These are phyloP conservation scores for Euphorbia corollata DNA, from an alignment of 441 rosid genomes.

Conservation along the genomic window DNA sequence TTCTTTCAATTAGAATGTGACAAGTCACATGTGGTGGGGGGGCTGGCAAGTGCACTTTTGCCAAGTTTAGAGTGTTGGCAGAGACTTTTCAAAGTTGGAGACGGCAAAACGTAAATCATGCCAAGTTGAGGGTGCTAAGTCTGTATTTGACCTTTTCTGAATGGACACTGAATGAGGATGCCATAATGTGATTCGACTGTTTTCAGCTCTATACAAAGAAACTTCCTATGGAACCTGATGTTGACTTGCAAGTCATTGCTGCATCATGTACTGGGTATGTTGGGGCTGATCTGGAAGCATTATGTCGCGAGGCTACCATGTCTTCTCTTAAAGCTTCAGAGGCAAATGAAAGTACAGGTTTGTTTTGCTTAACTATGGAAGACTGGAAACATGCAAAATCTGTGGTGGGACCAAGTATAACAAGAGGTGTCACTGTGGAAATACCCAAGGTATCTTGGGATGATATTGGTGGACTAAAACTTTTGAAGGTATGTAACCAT, in stretches of 20 bases:
- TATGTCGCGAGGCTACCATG: conserved; percentile 72
- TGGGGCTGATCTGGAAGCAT: conserved; percentile 94
- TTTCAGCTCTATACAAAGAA: conserved; percentile 72
- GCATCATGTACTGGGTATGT: conserved; percentile 79
- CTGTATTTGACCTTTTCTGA: background rate
- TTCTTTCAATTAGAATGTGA: too few species aligned
- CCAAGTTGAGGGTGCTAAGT: too few species aligned
- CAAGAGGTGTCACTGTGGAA: conserved; percentile 84
- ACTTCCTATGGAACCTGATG: conserved; percentile 45
- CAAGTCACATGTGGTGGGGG: too few species aligned
- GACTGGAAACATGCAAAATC: conserved; percentile 69
- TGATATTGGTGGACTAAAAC: conserved; percentile 74
- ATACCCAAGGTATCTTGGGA: conserved; percentile 88
- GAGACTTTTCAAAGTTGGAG: too few species aligned
- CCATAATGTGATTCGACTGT: conserved; percentile 11
- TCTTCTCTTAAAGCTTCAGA: conserved; percentile 51
- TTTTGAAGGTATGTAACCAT: conserved; percentile 53
- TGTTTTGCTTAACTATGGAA: conserved; percentile 37
- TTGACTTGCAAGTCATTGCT: conserved; percentile 63
- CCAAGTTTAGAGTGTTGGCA: too few species aligned
- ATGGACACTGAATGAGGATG: background rate
- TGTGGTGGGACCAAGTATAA: conserved; percentile 79
- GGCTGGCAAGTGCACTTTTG: too few species aligned
- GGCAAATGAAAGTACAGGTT: conserved; percentile 26
- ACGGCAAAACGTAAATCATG: too few species aligned